Base-by-base conservation (phyloP, 208 protist species). In the Leishmania mexicana region DNA sequence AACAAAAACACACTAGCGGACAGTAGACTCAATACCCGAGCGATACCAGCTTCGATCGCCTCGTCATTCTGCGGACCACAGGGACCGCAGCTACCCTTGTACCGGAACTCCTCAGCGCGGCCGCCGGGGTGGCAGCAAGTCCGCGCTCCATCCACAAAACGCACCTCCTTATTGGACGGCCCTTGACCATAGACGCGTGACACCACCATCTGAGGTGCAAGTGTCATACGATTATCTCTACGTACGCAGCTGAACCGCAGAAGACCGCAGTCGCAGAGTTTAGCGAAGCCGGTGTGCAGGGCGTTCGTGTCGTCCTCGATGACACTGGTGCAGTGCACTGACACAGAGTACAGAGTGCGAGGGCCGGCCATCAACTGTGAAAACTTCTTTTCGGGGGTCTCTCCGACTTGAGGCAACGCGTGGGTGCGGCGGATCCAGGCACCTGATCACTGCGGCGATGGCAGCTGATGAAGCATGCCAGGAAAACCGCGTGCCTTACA, bases 261-360 rank as follows among this genome's bases (percentile, higher is more conserved):
- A 35, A 97, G 92, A 64, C 96, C 95, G 71, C 95, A 95, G 51
- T 96, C 96, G 38, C 98, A 82, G 31, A 89, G 58, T 38, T 98
- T 99, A 3, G 96, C 96, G 88, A 98, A 99, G 86, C 98, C 95
- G 40, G 93, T 92, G 78, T 97, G 91, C 35, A 97, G 84, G 6
- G 79, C 42, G 1, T 40, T 79, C 35, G 83, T 53, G 38, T 87
- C 86, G 21, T 93, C 93, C 78, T 98, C 94, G 79, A 98, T 96
- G n/a, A 51, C 40, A 24, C 85, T 88, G 1, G 79, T 58, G 35
- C 57, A 58, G 7, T 67, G 54, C 67, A 94, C 71, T 8, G 65
- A 58, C 13, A 94, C 49, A 19, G 77, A 60, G 65, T 80, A 72
- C 71, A 95, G 79, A 0, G 80, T 81, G 3, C 68, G 53, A 13